Evolutionary conservation across 768 basidiomycete species (phyloP), one percentile per base, ranked within the genome.

Genomic region (Lyophyllum semitale): DNA sequence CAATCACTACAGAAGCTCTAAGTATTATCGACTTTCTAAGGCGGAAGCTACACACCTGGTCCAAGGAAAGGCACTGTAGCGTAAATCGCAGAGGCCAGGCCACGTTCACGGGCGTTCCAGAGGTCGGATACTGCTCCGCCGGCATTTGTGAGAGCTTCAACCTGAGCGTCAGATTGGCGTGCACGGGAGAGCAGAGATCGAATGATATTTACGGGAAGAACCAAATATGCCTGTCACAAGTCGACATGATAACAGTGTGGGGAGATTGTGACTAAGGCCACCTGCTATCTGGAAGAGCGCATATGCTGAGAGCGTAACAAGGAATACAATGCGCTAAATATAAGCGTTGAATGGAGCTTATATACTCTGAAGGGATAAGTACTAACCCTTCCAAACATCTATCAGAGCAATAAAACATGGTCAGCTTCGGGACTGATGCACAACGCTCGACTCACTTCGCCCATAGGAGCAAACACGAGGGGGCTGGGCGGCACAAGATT

Each of bases 171-270:
- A 53, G 43, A 57, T 50, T 53, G 48, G 49, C 30, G 22, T 12
- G 35, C 38, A 47, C 35, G 50, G 22, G 37, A 13, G 22, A 38
- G 20, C 37, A 52, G 35, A 47, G 30, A 20, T 57, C 17, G 46
- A 37, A 9, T 8, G 47, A 17, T 45, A 69, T 75, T 60, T 60
- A 82, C 83, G 82, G 27, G 82, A 81, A 30, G 83, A 78, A 22
- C 84, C 84, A 62, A 79, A 80, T 20, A 78, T 80, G 33, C 85
- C 85, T 4, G 84, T 82, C 7, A 86, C 68, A 33, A 84, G 69
- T 15, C 84, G 75, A 56, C 80, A 79, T 12, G 78, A 73, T 20
- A 84, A 71, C 26, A 86, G 69, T 12, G 77, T 76, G 2, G 77
- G 67, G 26, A 78, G 62, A 57, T 80, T 79, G 47, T 73, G 71